Percentiles rank a stretch among this genome's conserved stretches.
Conservation (phyloP, 805 yeast species). For the Yamadazyma olivae region DNA sequence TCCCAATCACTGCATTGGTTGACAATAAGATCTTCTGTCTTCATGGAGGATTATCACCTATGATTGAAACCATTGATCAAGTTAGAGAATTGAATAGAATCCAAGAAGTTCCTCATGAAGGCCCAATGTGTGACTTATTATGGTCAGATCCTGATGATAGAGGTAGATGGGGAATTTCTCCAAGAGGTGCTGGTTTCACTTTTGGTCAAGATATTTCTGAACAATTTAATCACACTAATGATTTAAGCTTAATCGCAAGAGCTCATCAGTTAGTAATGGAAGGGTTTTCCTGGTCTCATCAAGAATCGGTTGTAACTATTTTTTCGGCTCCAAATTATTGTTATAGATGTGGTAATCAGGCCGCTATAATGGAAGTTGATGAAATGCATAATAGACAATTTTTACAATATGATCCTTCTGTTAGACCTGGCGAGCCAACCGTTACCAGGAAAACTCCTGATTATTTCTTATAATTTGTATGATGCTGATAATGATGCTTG, state of each 20-base stretch:
- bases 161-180: conserved; percentile 97
- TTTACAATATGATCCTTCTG: conserved; percentile 93
- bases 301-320: conserved; percentile 89
- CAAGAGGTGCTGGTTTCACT: conserved; percentile 98
- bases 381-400: conserved; percentile 89
- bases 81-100: conserved; percentile 86
- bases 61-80: conserved; percentile 91
- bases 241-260: conserved; percentile 80
- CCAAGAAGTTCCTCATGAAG: conserved; percentile 97
- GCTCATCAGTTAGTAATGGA: conserved; percentile 99
- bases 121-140: conserved; percentile 93
- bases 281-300: conserved; percentile 93
- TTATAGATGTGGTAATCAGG: conserved; percentile 97
- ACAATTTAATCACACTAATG: conserved; percentile 90
- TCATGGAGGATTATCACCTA: conserved; percentile 94
- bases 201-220: conserved; percentile 95
- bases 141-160: conserved; percentile 98
- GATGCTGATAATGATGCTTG: conserved; percentile 2
- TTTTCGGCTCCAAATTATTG: conserved; percentile 96
- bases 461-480: conserved; percentile 63
- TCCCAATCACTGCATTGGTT: conserved; percentile 90
- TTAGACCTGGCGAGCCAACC: conserved; percentile 97
- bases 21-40: conserved; percentile 88
- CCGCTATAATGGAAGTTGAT: conserved; percentile 97
- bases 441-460: conserved; percentile 97